Conservation (phyloP, 225 moss, liverwort and hornwort species). For the Rhytidiadelphus loreus region DNA sequence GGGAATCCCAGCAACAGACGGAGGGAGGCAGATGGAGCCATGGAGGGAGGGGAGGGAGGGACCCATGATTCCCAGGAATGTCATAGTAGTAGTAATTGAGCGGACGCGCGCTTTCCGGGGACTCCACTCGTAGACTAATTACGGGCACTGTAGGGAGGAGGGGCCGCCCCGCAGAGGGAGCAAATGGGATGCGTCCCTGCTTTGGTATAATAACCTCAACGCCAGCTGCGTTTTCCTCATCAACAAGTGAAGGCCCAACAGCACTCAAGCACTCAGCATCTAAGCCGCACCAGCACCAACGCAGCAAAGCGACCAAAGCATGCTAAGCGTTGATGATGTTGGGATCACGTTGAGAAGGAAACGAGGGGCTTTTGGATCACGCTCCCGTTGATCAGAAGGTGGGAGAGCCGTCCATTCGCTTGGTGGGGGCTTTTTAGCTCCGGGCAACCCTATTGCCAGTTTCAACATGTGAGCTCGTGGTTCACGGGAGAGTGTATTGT, state of each 20-base stretch:
- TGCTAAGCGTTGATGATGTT: not conserved
- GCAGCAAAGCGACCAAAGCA: not conserved
- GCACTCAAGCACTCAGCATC: not conserved
- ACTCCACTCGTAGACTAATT: not conserved
- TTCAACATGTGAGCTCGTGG: not conserved
- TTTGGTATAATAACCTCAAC: not conserved
- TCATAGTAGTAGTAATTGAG: too few species aligned
- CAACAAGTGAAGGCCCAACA: not conserved
- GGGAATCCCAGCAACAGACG: not conserved
- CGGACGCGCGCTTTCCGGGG: not conserved
- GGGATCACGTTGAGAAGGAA: slow-evolving; percentile 1
- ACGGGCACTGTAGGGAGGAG: not conserved
- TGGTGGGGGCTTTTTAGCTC: not conserved
- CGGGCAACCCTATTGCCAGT: not conserved
- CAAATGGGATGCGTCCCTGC: not conserved
- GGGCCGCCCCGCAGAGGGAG: not conserved
- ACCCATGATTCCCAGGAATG: not conserved
- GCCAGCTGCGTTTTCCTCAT: not conserved
- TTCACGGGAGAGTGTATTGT: not conserved
- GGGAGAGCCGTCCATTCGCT: not conserved
- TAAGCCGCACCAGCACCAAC: not conserved
- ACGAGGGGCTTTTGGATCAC: not conserved
- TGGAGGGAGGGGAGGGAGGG: not conserved
- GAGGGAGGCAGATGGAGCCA: not conserved
- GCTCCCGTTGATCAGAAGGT: not conserved